Percentiles rank a stretch among this genome's conserved stretches.
phyloP scores from a whole-genome alignment of 306 rosid genomes.

The Lathyrus sativus region DNA sequence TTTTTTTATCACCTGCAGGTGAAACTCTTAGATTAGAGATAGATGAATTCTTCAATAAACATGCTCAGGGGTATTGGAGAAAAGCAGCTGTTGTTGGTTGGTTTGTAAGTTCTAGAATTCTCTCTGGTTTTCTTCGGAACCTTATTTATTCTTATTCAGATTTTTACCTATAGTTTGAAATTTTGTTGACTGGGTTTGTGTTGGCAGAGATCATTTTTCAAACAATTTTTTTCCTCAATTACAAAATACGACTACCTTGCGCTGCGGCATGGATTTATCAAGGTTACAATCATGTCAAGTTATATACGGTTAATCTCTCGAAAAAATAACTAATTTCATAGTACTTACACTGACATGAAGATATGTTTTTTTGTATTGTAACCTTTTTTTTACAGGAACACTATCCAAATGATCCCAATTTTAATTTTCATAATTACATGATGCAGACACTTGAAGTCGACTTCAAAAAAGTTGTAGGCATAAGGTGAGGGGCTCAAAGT shows the following conservation, averaged over 20 bases:
- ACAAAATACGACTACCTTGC: slow-evolving; percentile 69
- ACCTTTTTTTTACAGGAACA: slow-evolving; percentile 56
- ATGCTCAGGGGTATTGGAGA: slow-evolving; percentile 66
- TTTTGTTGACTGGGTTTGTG: slow-evolving; percentile 26
- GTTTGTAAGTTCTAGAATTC: slow-evolving; percentile 53
- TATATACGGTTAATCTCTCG: neutral
- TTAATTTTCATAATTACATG: slow-evolving; percentile 65
- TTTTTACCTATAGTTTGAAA: slow-evolving; percentile 2
- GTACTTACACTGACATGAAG: neutral
- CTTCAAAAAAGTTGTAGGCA: slow-evolving; percentile 77
- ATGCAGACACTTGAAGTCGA: slow-evolving; percentile 66
- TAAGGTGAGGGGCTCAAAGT: slow-evolving; percentile 56
- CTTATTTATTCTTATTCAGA: slow-evolving; percentile 13
- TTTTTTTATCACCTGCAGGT: slow-evolving; percentile 18
- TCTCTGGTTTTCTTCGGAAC: neutral
- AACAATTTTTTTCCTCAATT: slow-evolving; percentile 82
- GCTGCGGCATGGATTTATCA: slow-evolving; percentile 77
- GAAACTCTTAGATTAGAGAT: neutral
- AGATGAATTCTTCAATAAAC: slow-evolving; percentile 43
- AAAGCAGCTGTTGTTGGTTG: slow-evolving; percentile 69
- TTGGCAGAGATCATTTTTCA: slow-evolving; percentile 72
- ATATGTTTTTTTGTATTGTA: neutral
- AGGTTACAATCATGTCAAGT: slow-evolving; percentile 46
- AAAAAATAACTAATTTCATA: slow-evolving; percentile 16
- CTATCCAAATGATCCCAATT: neutral